Percentiles rank a stretch among this genome's conserved stretches.
These are phyloP conservation scores for Echites panduratus DNA, from an alignment of 257 asterid genomes.

Conservation along the genomic window DNA sequence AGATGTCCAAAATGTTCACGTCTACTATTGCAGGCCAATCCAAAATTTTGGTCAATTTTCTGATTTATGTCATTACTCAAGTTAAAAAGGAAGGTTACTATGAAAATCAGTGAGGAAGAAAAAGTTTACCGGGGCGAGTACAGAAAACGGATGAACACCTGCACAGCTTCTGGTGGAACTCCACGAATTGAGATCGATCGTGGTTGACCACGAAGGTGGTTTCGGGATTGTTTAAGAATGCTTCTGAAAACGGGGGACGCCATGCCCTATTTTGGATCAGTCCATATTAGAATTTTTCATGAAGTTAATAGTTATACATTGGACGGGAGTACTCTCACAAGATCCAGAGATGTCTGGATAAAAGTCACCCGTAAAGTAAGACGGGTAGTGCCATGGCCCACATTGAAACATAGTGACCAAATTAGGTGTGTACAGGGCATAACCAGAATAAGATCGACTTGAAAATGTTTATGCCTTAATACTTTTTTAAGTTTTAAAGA, in stretches of 20 bases:
- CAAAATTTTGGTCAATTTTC: no score
- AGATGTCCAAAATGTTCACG: background rate
- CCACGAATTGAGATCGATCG: constrained; percentile 56
- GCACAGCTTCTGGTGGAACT: constrained; percentile 78
- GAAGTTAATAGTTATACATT: background rate
- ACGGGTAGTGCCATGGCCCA: background rate
- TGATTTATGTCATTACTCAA: background rate
- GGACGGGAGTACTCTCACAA: no score
- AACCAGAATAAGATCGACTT: background rate
- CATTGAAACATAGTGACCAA: background rate
- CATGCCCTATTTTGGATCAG: constrained; percentile 44
- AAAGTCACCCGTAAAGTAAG: background rate
- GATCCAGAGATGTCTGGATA: background rate
- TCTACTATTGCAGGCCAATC: background rate
- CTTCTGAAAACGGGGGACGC: constrained; percentile 75
- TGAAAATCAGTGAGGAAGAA: background rate
- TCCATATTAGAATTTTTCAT: background rate
- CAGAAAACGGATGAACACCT: constrained; percentile 58
- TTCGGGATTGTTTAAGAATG: constrained; percentile 38
- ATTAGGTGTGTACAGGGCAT: background rate
- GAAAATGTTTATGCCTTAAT: background rate
- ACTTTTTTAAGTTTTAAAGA: background rate
- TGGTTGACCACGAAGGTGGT: constrained; percentile 21
- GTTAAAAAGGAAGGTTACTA: background rate
- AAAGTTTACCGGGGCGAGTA: constrained; percentile 72